Evolutionary conservation across 768 basidiomycete species (phyloP), one percentile per base, ranked within the genome.

Genomic region (Collybiopsis confluens): DNA sequence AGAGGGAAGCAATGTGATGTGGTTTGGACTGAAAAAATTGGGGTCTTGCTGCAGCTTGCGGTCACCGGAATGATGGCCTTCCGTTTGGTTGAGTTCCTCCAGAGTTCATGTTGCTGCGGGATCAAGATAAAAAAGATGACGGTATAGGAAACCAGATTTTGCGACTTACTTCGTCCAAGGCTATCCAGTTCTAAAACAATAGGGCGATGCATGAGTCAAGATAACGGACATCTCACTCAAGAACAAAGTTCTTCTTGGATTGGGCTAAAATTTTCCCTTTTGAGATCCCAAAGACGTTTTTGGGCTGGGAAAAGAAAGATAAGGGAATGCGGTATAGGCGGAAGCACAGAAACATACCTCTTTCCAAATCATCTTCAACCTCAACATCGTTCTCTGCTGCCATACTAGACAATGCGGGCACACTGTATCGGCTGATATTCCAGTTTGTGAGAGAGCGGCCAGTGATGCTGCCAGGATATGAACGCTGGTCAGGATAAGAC

Each of bases 171-270:
- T 96, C 95, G 61, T 97, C 95, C 55, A 90, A 80, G 44, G 91
- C 95, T 92, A 98, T 97, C 59, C 95, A 83, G 68, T 99, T 98
- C 73, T 98, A 94, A 63, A 99, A 98, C 61, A 99, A 81, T 37
- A 99, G 77, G 9, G 96, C 97, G 64, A 99, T 99, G 51, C 97
- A 82, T 35, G 91, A 92, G 75, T 99, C 97, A 40, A 99, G 85
- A 69, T 98, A 99, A 47, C 97, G 88, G 30, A 99, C 97, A 69
- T 99, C 97, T 42, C 97, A 87, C 69, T 99, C 97, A 9, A 99
- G 82, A 37, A 99, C 97, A 63, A 99, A 99, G 74, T 99, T 99
- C 84, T 98, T 98, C 81, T 99, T 99, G 52, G 92, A 95, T 73
- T 98, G 97, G 0, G 93, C 90, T 13, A 96, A 98, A 56, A 99